These are phyloP conservation scores for Neurospora terricola DNA, from an alignment of 495 filamentous ascomycete species.

Conservation along the genomic window DNA sequence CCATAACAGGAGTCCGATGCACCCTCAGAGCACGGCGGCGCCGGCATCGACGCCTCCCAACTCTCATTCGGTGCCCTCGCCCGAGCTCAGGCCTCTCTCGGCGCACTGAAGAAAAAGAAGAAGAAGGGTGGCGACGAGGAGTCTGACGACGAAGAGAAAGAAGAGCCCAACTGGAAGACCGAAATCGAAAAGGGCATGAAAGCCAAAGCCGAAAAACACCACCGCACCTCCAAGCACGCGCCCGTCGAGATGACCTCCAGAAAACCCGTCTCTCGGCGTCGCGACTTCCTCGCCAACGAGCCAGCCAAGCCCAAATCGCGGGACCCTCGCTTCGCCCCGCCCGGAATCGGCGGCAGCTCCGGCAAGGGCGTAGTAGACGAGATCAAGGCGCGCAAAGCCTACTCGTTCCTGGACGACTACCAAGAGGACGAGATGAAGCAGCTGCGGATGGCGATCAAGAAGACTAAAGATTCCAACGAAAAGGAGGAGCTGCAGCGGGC, in stretches of 20 bases:
- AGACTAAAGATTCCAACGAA: slow-evolving; percentile 50
- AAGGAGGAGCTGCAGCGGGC: slow-evolving; percentile 58
- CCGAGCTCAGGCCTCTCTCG: slow-evolving; percentile 66
- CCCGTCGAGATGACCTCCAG: slow-evolving; percentile 74
- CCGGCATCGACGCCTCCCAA: slow-evolving; percentile 29
- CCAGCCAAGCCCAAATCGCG: slow-evolving; percentile 44
- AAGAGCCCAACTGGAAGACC: slow-evolving; percentile 5
- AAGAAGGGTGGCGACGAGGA: slow-evolving; percentile 1
- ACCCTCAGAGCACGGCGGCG: slow-evolving; percentile 28
- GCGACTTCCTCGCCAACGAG: slow-evolving; percentile 51
- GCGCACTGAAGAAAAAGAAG: slow-evolving; percentile 17
- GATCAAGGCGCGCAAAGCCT: slow-evolving; percentile 50
- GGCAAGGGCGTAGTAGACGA: slow-evolving; percentile 38
- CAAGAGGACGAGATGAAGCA: slow-evolving; percentile 65
- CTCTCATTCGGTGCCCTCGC: slow-evolving; percentile 83
- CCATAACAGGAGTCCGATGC: slow-evolving; percentile 16
- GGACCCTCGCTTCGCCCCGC: slow-evolving; percentile 69
- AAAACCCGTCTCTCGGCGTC: slow-evolving; percentile 66
- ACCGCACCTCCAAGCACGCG: slow-evolving; percentile 73
- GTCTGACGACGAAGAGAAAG: slow-evolving; percentile 1
- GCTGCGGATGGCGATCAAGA: slow-evolving; percentile 53
- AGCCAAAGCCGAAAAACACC: slow-evolving; percentile 5
- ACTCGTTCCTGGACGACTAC: slow-evolving; percentile 82
- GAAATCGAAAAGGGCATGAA: slow-evolving; percentile 8
- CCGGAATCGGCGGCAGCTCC: slow-evolving; percentile 38